These are phyloP conservation scores for Isoetes taiwanensis DNA, from an alignment of 75 land plant genomes.

Conservation along the genomic window DNA sequence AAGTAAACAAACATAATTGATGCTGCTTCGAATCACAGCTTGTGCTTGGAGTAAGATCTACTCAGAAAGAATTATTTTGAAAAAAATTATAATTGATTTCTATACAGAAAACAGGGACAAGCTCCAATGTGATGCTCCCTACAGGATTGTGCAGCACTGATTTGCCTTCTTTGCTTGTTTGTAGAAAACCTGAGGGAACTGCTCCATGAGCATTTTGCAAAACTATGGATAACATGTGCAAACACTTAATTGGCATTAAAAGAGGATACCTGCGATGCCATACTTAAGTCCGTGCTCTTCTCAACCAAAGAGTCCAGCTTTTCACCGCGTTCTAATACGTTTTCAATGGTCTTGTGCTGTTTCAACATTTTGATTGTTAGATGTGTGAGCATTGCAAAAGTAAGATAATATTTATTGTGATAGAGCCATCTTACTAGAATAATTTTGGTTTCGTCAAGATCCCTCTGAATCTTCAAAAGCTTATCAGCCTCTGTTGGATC, in stretches of 20 bases:
- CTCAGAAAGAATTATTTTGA: too few relatives aligned
- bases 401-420: not conserved
- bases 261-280: constrained; percentile 67
- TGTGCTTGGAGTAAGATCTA: too few relatives aligned
- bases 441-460: constrained; percentile 92
- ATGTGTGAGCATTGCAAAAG: not conserved
- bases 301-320: constrained; percentile 80
- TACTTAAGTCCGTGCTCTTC: constrained; percentile 83
- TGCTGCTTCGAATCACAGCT: too few relatives aligned
- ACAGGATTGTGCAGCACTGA: constrained; percentile 74
- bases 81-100: too few relatives aligned
- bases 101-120: not conserved
- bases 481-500: constrained; percentile 98
- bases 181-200: constrained; percentile 67
- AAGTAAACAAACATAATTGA: too few relatives aligned
- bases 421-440: constrained; percentile 48
- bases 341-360: constrained; percentile 92
- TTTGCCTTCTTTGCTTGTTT: constrained; percentile 96
- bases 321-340: constrained; percentile 83
- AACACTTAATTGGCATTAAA: not conserved
- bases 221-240: not conserved
- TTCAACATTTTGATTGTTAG: not conserved
- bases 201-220: constrained; percentile 3
- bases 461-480: constrained; percentile 81
- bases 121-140: constrained; percentile 2